Evolutionary conservation across 2,329 filamentous ascomycete genomes (phyloP).

Genomic region (Leptographium galeiforme): DNA sequence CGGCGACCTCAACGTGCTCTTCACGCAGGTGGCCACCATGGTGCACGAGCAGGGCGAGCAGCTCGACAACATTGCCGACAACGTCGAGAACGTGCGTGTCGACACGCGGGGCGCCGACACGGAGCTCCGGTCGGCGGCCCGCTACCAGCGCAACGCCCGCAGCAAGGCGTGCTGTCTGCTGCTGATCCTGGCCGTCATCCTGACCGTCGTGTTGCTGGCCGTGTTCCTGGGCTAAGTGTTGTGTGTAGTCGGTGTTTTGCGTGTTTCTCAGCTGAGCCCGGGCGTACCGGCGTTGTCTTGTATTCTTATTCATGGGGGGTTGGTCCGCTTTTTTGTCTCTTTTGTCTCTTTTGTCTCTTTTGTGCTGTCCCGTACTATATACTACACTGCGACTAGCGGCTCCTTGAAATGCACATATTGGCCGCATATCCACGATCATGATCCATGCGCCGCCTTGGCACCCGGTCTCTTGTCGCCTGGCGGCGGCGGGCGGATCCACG

Average conservation of each 20-base stretch:
- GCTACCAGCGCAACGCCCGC: constrained; percentile 90
- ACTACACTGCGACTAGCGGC: too few relatives aligned
- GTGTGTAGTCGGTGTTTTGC: neutral
- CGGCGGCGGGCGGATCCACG: constrained; percentile 6
- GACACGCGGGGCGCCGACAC: constrained; percentile 76
- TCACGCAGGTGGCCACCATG: constrained; percentile 95
- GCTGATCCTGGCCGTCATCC: constrained; percentile 74
- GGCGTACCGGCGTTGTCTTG: too few relatives aligned
- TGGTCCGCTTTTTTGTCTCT: neutral
- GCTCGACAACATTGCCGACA: constrained; percentile 75
- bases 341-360: neutral
- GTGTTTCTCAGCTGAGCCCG: neutral
- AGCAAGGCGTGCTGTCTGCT: constrained; percentile 90
- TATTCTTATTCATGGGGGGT: neutral
- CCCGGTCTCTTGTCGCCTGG: neutral
- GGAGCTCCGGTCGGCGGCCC: constrained; percentile 71
- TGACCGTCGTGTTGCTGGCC: constrained; percentile 81
- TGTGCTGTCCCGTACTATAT: neutral
- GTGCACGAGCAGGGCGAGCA: constrained; percentile 86
- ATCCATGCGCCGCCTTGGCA: neutral
- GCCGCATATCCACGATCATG: neutral
- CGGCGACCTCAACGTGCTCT: constrained; percentile 88
- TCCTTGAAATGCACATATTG: neutral
- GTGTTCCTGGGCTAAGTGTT: constrained; percentile 57
- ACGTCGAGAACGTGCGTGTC: constrained; percentile 69